These are phyloP conservation scores for Stachybotrys chlorohalonatus DNA, from an alignment of 2,329 filamentous ascomycete genomes.

Conservation along the genomic window DNA sequence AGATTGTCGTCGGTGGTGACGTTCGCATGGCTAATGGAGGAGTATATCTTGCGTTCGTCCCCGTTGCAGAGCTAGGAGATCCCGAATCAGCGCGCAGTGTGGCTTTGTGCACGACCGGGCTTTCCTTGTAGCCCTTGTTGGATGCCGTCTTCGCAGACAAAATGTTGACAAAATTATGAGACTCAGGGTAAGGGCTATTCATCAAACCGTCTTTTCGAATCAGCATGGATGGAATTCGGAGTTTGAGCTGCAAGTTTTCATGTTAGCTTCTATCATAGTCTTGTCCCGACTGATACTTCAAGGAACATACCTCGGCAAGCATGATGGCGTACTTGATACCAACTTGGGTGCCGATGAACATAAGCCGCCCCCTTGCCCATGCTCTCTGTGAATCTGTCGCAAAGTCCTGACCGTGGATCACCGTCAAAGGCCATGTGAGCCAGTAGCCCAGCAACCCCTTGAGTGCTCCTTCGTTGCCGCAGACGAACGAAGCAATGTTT, in stretches of 20 bases:
- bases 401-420: constrained; percentile 47
- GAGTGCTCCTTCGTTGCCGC: constrained; percentile 37
- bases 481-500: constrained; percentile 36
- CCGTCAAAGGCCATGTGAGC: constrained; percentile 49
- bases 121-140: background rate
- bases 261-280: background rate
- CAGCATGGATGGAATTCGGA: constrained; percentile 54
- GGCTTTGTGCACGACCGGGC: background rate
- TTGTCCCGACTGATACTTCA: background rate
- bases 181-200: constrained; percentile 31
- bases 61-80: background rate
- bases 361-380: constrained; percentile 45
- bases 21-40: background rate
- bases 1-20: background rate
- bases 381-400: constrained; percentile 47
- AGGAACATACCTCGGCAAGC: constrained; percentile 35
- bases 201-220: constrained; percentile 45
- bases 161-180: constrained; percentile 35
- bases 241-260: constrained; percentile 33
- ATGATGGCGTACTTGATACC: constrained; percentile 51
- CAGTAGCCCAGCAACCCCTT: constrained; percentile 52
- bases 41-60: background rate
- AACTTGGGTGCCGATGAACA: constrained; percentile 44
- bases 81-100: background rate
- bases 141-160: constrained; percentile 26